Conservation (phyloP, 768 basidiomycete genomes). For the Xerocomellus dryophilus region DNA sequence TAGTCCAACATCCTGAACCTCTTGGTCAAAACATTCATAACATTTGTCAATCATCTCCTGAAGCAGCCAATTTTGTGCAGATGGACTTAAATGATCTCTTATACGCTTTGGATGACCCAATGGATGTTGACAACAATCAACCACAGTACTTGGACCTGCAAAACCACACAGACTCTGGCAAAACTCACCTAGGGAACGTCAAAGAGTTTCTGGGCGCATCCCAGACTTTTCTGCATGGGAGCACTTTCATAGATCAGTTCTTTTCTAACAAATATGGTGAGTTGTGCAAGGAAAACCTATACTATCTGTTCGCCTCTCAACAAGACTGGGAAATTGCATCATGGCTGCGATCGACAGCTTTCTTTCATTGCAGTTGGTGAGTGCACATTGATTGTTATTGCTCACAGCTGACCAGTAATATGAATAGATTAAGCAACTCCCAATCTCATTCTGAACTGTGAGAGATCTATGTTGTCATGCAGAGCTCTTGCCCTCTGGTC, state of each 20-base stretch:
- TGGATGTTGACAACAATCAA: not conserved
- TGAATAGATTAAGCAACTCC: no score
- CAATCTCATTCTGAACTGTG: no score
- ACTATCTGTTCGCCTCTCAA: not conserved
- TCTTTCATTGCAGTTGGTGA: no score
- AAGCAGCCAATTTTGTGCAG: not conserved
- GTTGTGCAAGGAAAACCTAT: not conserved
- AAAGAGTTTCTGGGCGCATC: not conserved
- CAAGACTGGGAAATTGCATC: conserved; percentile 4
- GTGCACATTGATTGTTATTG: no score
- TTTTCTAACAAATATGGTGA: not conserved
- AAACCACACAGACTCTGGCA: not conserved
- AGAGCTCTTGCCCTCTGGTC: no score
- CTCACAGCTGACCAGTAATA: no score
- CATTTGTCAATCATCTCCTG: not conserved
- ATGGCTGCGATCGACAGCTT: conserved; percentile 2
- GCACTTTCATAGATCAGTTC: conserved; percentile 3
- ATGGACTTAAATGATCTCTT: no score
- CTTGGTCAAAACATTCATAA: not conserved
- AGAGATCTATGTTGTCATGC: no score
- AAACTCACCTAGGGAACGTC: not conserved
- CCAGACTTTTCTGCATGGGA: not conserved
- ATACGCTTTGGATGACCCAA: not conserved
- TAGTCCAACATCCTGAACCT: not conserved
- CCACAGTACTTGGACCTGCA: not conserved